These are phyloP conservation scores for Phytophthora hybrid DNA, from an alignment of 352 stramenopile species.

Conservation along the genomic window DNA sequence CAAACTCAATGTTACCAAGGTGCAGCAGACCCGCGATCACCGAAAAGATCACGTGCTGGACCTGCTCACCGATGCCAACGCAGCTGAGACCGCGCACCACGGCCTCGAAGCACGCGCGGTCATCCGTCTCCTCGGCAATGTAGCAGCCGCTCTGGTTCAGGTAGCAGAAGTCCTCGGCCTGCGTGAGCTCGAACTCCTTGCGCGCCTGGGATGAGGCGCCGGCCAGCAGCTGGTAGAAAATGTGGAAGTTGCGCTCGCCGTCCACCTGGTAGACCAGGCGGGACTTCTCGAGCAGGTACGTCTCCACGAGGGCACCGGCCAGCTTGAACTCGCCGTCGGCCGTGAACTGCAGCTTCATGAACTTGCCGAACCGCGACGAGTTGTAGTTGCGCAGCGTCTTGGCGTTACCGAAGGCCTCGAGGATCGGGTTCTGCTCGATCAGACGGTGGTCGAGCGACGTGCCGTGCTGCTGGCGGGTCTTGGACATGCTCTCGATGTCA, in stretches of 20 bases:
- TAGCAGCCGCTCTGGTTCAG: constrained; percentile 95
- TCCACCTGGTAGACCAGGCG: constrained; percentile 90
- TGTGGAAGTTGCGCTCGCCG: constrained; percentile 95
- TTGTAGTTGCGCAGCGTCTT: constrained; percentile 96
- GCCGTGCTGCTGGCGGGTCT: constrained; percentile 59
- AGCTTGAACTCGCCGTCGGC: constrained; percentile 85
- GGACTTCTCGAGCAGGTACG: constrained; percentile 90
- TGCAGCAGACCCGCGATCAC: constrained; percentile 95
- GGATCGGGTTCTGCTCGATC: constrained; percentile 94
- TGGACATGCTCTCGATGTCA: constrained; percentile 73
- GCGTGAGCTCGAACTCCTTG: constrained; percentile 73
- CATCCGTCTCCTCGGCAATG: constrained; percentile 92
- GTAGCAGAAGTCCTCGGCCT: constrained; percentile 92
- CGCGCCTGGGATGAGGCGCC: constrained; percentile 64
- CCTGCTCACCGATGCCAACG: constrained; percentile 74
- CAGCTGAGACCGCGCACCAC: constrained; percentile 79
- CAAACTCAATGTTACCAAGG: constrained; percentile 96
- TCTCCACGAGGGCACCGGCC: constrained; percentile 88
- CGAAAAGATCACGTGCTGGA: constrained; percentile 90
- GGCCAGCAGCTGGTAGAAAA: constrained; percentile 94
- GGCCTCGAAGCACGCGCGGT: constrained; percentile 82
- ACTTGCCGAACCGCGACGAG: constrained; percentile 96
- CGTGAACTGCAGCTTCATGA: constrained; percentile 96
- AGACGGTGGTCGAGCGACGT: constrained; percentile 83
- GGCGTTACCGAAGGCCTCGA: constrained; percentile 96